Conservation (phyloP, 495 filamentous ascomycete genomes). For the Thermothielavioides terrestris region DNA sequence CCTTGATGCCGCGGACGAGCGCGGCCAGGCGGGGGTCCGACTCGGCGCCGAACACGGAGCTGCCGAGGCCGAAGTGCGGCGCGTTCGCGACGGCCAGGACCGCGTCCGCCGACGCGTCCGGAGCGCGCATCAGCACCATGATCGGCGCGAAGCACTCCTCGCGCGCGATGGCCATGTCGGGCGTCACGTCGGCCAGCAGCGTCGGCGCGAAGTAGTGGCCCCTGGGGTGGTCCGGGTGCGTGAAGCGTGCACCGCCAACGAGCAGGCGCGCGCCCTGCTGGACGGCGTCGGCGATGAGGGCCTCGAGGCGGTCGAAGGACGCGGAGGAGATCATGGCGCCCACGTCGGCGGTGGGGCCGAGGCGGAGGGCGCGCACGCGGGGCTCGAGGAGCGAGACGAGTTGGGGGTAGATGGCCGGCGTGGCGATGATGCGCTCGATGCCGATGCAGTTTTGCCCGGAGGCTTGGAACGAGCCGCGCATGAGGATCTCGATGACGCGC, state of each 20-base stretch:
- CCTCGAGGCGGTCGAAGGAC: constrained; percentile 60
- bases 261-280: constrained; percentile 69
- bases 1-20: constrained; percentile 59
- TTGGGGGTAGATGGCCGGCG: constrained; percentile 60
- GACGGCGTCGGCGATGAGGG: constrained; percentile 68
- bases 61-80: constrained; percentile 67
- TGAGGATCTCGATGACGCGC: constrained; percentile 66
- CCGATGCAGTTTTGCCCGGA: constrained; percentile 99
- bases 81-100: constrained; percentile 68
- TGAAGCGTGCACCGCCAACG: constrained; percentile 63
- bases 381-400: constrained; percentile 63
- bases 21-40: constrained; percentile 30
- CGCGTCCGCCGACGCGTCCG: constrained; percentile 39
- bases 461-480: constrained; percentile 90
- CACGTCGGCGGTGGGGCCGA: constrained; percentile 60
- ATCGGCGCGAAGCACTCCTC: constrained; percentile 90
- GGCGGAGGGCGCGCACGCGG: constrained; percentile 60
- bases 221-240: constrained; percentile 58
- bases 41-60: constrained; percentile 68
- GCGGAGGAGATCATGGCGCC: constrained; percentile 81
- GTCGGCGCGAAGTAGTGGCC: constrained; percentile 93
- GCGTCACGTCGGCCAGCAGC: constrained; percentile 73
- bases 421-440: constrained; percentile 83
- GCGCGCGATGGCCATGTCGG: constrained; percentile 73
- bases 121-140: constrained; percentile 70